Evolutionary conservation across 441 rosid species (phyloP), one percentile per base, ranked within the genome.

Genomic region (Bruguiera hainesii): DNA sequence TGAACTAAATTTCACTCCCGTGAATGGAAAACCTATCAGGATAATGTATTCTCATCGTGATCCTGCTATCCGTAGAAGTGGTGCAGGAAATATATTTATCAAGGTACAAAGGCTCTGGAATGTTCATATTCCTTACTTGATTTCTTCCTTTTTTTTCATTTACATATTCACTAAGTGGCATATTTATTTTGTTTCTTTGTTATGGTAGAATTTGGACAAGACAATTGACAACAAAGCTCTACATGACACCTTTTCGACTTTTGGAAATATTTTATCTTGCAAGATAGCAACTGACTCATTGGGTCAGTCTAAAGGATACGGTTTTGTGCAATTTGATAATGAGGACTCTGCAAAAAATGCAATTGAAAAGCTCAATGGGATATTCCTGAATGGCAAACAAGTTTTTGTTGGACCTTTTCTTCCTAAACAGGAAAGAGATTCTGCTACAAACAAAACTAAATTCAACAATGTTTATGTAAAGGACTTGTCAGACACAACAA

Each of bases 221-320:
- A 69, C 80, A 20, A 89, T 89, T 18, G 96, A 89, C 75, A 83
- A 85, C 79, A 89, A 89, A 68, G 86, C 89, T 10, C 69, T 89
- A 51, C 84, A 84, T 66, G 90, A 89, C 50, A 87, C 89, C 0
- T 89, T 89, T 68, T 80, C 87, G 50, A 52, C 76, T 19, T 89
- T 89, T 1, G 96, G 96, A 52, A 84, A 68, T 72, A 83, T 89
- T 31, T 75, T 89, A 69, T 89, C 93, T 4, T 85, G 96, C 77
- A 87, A 89, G 74, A 82, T 89, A 31, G 91, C 85, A 50, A 81
- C 89, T 19, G 96, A 87, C 65, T 15, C 82, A 52, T 76, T 82
- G 65, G 96, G 93, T 56, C 93, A 84, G 66, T 89, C 90, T 21
- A 89, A 78, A 67, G 96, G 93, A 67, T 87, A 89, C 73, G 93